These are phyloP conservation scores for Periconia sp. DNA, from an alignment of 2,329 filamentous ascomycete species.

Conservation along the genomic window DNA sequence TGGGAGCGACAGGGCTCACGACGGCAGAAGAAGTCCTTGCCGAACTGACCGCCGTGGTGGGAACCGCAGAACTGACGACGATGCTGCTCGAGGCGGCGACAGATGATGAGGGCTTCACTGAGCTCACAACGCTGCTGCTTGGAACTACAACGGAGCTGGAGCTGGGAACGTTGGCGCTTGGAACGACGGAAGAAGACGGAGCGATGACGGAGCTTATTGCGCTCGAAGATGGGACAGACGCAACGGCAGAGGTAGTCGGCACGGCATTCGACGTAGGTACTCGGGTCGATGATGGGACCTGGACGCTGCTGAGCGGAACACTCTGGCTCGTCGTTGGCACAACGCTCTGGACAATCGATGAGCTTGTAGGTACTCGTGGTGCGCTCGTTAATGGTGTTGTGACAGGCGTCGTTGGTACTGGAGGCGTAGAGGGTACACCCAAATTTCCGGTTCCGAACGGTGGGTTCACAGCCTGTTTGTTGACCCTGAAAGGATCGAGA, in stretches of 20 bases:
- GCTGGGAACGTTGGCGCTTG: not conserved
- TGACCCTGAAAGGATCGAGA: not conserved
- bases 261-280: not conserved
- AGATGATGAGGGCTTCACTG: slow-evolving; percentile 1
- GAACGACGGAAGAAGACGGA: not conserved
- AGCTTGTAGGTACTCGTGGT: not conserved
- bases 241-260: not conserved
- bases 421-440: slow-evolving; percentile 1
- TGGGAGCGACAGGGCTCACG: not conserved
- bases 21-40: not conserved
- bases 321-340: not conserved
- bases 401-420: slow-evolving; percentile 6
- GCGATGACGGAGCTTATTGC: not conserved
- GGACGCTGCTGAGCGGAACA: not conserved
- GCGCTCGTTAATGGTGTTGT: not conserved
- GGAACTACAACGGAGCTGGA: not conserved
- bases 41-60: not conserved
- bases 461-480: not conserved
- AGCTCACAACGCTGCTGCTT: slow-evolving; percentile 3
- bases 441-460: slow-evolving; percentile 10
- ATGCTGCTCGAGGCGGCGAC: not conserved
- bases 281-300: not conserved
- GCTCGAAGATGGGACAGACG: not conserved
- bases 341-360: not conserved
- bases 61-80: not conserved